phyloP scores from a whole-genome alignment of 2,329 filamentous ascomycete species.

The Claviceps fusiformis region DNA sequence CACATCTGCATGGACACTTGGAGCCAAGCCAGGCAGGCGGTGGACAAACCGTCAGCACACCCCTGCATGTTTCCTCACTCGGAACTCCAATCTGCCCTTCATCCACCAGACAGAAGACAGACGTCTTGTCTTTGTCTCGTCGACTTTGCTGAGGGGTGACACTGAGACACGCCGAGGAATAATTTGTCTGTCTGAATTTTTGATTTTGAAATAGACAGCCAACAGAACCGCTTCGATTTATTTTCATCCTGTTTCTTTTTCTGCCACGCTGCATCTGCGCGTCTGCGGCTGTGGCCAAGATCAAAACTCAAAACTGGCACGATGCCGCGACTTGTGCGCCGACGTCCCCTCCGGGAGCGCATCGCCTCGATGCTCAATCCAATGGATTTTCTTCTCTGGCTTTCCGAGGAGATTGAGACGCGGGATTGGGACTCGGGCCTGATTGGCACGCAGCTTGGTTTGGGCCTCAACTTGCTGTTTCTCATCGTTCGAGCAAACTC shows the following conservation, averaged over 20 bases:
- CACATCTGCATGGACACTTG: not conserved
- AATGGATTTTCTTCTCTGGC: slow-evolving; percentile 78
- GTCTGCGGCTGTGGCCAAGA: not conserved
- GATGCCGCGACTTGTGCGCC: slow-evolving; percentile 69
- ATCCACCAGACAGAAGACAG: not conserved
- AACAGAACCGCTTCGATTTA: not conserved
- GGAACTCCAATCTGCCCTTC: not conserved
- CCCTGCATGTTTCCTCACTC: not conserved
- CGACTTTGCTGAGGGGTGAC: not conserved
- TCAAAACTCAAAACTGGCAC: slow-evolving; percentile 21
- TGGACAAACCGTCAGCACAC: not conserved
- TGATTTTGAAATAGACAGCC: no score
- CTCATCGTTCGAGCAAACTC: slow-evolving; percentile 73
- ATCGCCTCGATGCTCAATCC: slow-evolving; percentile 71
- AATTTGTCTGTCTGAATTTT: no score
- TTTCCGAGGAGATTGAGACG: slow-evolving; percentile 85
- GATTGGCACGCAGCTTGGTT: slow-evolving; percentile 61
- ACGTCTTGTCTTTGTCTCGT: not conserved
- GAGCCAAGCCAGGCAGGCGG: slow-evolving; percentile 2
- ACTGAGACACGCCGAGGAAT: not conserved
- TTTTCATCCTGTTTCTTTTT: not conserved
- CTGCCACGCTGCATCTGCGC: not conserved
- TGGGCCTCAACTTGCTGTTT: slow-evolving; percentile 66
- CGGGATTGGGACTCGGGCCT: slow-evolving; percentile 78
- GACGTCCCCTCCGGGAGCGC: slow-evolving; percentile 65